Evolutionary conservation across 2,329 filamentous ascomycete species (phyloP), one percentile per base, ranked within the genome.

Genomic region (Thermoascus crustaceus): DNA sequence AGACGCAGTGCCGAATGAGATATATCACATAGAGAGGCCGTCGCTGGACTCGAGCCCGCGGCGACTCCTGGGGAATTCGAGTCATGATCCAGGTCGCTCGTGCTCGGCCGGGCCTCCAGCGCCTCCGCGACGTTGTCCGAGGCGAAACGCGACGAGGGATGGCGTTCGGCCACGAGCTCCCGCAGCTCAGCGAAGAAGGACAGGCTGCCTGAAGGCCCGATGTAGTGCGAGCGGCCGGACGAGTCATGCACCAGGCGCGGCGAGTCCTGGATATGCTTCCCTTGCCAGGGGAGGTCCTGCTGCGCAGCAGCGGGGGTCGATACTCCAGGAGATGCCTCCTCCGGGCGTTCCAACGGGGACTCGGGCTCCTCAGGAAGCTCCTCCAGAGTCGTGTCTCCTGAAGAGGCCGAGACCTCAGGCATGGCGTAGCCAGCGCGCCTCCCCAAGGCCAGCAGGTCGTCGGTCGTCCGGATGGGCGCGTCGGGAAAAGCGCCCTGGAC

Each of bases 161-260:
- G 41, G 10, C 47, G 48, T 2, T 19, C 18, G 16, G 35, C 34
- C 4, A 60, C 40, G 1, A 61, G 46, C n/a, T 53, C 41, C 2
- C 60, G 53, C 1, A 63, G 48, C 34, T 61, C 52, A 2, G 53
- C 56, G 30, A 59, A 45, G 31, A 63, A 63, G 36, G 56, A 53
- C 9, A 62, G 49, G 2, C 54, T 60, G 2, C 60, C 59, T 0
- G 59, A 62, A 3, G 58, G 59, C 0, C 60, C 59, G 17, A 62
- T 60, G 26, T 61, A 63, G 33, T 63, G 58, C 38, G 56, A 52
- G 26, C 54, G 54, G 0, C 60, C 60, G 8, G 55, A 48, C 1
- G 54, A 52, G 17, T 63, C 60, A 22, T 48, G 48, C 4, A 60
- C 52, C 4, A 61, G 41, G 46, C 51, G 7, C 51, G 46, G 6